Base-by-base conservation (phyloP, 331 rosid species). In the Telfairia occidentalis region DNA sequence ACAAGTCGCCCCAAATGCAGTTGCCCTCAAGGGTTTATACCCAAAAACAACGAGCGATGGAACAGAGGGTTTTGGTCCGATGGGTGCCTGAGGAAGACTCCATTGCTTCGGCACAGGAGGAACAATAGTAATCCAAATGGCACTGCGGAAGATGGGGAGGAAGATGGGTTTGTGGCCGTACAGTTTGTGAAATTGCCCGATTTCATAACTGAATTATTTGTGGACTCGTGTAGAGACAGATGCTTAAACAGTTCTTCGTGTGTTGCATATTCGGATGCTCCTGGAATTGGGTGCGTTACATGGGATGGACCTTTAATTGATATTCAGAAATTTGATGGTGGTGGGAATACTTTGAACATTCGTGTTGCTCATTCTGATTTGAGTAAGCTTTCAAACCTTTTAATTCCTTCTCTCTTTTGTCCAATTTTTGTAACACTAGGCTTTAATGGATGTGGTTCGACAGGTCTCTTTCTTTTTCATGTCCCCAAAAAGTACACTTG, bases 341-440 rank as follows among this genome's bases (percentile, higher is more conserved):
- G 71, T 28, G 90, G 92, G 28, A 79, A 79, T 54, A 82, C 75
- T 9, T n/a, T 92, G 34, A 10, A 54, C 18, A 57, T 92, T 37
- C 98, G 90, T 5, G 81, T 92, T 7, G 92, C 98, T 12, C 60
- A 73, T 79, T 81, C 96, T 66, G 97, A 92, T 72, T 84, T 92
- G 78, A 87, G 96, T 92, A 82, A 78, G 76, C 43, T 43, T 85
- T 70, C 15, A 21, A 24, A 61, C 59, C 3, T 58, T 60, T 52
- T 45, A 66, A 40, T 74, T 38, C 40, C 32, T 42, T 55, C 7
- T 77, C 73, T 18, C 3, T 63, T 35, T 35, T 18, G 9, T 58
- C 37, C 65, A 28, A 18, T 58, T 58, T 34, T 58, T 9, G 23
- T 60, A 16, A 16, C 6, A 8, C 12, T 2, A 32, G 6, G 15